phyloP scores from a whole-genome alignment of 2,329 filamentous ascomycete species.

The Talaromyces rugulosus region DNA sequence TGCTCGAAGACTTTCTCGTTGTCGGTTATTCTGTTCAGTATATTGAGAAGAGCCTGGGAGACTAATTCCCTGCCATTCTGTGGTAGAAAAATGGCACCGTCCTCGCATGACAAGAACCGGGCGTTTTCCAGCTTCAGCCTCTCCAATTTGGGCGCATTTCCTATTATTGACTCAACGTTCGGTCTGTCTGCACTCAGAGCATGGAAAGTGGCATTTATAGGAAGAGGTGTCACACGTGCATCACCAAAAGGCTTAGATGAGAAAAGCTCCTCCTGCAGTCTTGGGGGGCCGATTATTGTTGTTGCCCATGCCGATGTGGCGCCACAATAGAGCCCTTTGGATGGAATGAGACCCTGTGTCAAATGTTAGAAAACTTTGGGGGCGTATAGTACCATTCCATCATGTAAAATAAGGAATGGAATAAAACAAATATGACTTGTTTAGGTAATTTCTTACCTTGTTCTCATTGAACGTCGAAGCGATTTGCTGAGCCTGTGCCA shows the following conservation, averaged over 20 bases:
- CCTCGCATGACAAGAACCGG: slow-evolving; percentile 2
- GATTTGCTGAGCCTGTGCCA: background rate
- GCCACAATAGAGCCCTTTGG: slow-evolving; percentile 3
- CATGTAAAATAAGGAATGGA: background rate
- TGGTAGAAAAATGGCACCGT: background rate
- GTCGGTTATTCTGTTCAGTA: slow-evolving; percentile 3
- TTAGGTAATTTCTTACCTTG: background rate
- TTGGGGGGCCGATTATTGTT: slow-evolving; percentile 3
- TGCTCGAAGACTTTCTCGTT: slow-evolving; percentile 2
- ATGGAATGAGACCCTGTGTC: background rate
- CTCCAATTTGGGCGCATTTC: background rate
- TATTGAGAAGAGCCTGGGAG: slow-evolving; percentile 2
- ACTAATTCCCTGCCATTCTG: background rate
- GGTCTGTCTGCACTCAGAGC: slow-evolving; percentile 1
- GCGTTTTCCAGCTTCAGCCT: background rate
- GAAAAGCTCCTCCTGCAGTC: background rate
- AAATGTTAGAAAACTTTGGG: background rate
- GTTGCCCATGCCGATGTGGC: slow-evolving; percentile 5
- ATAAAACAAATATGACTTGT: background rate
- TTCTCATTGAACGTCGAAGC: background rate
- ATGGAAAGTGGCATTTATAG: slow-evolving; percentile 2
- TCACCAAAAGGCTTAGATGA: background rate
- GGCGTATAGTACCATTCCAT: background rate
- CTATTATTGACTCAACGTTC: background rate
- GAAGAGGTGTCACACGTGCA: background rate